Conservation (phyloP, 176 grass and related monocot species). For the Panicum miliaceum region DNA sequence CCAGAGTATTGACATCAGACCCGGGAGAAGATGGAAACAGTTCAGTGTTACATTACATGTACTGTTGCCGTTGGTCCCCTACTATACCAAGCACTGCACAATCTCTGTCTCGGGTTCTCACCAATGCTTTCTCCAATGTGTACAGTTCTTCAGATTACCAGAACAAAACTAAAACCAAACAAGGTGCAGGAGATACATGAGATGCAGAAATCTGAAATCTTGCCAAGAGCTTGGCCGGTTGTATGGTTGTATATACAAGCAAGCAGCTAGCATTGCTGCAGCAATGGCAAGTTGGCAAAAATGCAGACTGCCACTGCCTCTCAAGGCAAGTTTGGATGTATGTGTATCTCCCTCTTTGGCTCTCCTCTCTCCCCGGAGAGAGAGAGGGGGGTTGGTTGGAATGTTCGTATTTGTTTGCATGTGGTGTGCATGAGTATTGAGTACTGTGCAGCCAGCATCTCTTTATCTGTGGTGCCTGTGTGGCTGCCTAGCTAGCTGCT, state of each 20-base stretch:
- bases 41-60: background rate
- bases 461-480: background rate
- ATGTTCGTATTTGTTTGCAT: constrained; percentile 58
- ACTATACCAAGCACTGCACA: background rate
- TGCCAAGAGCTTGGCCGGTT: background rate
- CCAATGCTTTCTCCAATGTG: background rate
- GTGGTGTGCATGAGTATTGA: background rate
- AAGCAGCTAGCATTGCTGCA: background rate
- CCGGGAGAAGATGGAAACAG: constrained; percentile 14
- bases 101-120: background rate
- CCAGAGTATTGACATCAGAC: constrained; percentile 21
- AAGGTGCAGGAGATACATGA: background rate
- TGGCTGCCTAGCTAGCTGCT: background rate
- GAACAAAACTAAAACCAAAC: constrained; percentile 5
- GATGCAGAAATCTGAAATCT: background rate
- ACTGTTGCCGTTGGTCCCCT: constrained; percentile 38
- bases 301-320: constrained; percentile 1
- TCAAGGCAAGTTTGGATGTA: constrained; percentile 20
- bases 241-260: background rate
- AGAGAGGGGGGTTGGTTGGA: background rate
- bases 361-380: too few species aligned
- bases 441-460: background rate
- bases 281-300: background rate
- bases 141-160: constrained; percentile 7
- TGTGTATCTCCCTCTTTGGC: background rate